Evolutionary conservation across 129 eudicot genomes (phyloP).

Genomic region (Escallonia herrerae): DNA sequence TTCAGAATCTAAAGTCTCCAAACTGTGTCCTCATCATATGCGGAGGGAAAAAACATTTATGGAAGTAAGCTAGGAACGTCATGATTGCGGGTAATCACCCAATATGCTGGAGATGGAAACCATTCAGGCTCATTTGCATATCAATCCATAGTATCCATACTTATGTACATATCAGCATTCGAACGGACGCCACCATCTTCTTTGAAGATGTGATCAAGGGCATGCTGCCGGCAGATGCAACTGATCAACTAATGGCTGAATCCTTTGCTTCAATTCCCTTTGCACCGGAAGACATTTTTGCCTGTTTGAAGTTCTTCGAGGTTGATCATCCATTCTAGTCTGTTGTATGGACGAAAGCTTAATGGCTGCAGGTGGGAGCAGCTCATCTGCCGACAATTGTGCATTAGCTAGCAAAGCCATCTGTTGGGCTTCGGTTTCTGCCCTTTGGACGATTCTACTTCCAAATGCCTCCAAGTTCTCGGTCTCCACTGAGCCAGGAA

Average conservation of each 20-base stretch:
- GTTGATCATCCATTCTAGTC: conserved; percentile 35
- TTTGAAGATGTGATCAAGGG: conserved; percentile 73
- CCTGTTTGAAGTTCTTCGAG: conserved; percentile 42
- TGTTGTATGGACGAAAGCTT: conserved; percentile 40
- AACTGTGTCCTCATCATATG: too few relatives aligned
- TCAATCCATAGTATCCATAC: conserved; percentile 64
- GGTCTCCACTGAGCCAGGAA: conserved; percentile 69
- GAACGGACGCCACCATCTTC: conserved; percentile 71
- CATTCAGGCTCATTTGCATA: conserved; percentile 60
- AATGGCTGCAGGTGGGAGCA: conserved; percentile 68
- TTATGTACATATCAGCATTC: conserved; percentile 53
- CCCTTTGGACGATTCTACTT: conserved; percentile 51
- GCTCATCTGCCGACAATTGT: conserved; percentile 60
- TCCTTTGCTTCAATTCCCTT: conserved; percentile 63
- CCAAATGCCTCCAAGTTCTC: conserved; percentile 62
- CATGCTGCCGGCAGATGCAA: conserved; percentile 83
- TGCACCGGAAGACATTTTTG: conserved; percentile 66
- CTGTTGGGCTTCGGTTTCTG: conserved; percentile 73
- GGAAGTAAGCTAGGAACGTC: not conserved
- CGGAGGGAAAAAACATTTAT: too few relatives aligned
- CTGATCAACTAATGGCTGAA: conserved; percentile 71
- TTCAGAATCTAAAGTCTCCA: too few relatives aligned
- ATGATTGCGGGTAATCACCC: conserved; percentile 26
- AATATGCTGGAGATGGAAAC: conserved; percentile 76
- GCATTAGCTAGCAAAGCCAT: conserved; percentile 76